Evolutionary conservation across 2,329 filamentous ascomycete species (phyloP).

Genomic region (Pseudogymnoascus verrucosus): DNA sequence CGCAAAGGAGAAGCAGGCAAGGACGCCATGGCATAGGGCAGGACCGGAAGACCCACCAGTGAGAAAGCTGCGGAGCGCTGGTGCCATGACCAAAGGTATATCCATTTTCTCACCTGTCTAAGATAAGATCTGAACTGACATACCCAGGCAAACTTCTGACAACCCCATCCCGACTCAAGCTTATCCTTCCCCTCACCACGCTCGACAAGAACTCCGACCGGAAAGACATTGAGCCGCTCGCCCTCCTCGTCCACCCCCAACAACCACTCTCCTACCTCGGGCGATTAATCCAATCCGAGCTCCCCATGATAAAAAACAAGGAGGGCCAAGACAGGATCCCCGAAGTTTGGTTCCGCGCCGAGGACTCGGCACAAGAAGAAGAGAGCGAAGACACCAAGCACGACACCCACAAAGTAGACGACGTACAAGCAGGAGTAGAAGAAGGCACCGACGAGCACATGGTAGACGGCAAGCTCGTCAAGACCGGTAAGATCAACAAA

Average conservation of each 20-base stretch:
- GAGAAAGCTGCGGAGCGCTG: conserved; percentile 34
- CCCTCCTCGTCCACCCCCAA: conserved; percentile 78
- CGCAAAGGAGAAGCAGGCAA: conserved; percentile 47
- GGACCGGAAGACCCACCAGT: conserved; percentile 52
- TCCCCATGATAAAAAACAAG: conserved; percentile 54
- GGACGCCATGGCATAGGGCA: conserved; percentile 59
- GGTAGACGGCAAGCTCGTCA: conserved; percentile 37
- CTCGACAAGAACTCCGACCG: conserved; percentile 50
- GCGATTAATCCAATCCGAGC: conserved; percentile 78
- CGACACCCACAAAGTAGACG: conserved; percentile 26
- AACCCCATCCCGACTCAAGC: conserved; percentile 71
- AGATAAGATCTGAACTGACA: background rate
- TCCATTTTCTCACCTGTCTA: background rate
- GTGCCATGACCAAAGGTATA: conserved; percentile 57
- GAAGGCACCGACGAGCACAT: conserved; percentile 40
- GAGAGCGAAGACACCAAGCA: conserved; percentile 38
- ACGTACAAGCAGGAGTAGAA: conserved; percentile 27
- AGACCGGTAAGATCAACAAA: conserved; percentile 29
- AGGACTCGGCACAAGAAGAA: conserved; percentile 54
- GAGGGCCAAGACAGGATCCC: conserved; percentile 63
- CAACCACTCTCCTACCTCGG: conserved; percentile 89
- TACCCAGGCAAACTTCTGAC: conserved; percentile 64
- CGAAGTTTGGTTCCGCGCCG: conserved; percentile 69
- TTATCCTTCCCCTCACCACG: conserved; percentile 67
- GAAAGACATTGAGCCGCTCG: conserved; percentile 73